Percentiles rank a stretch among this genome's conserved stretches.
Evolutionary conservation across 2,329 filamentous ascomycete genomes (phyloP).

Genomic region (Lasiodiplodia sp.): DNA sequence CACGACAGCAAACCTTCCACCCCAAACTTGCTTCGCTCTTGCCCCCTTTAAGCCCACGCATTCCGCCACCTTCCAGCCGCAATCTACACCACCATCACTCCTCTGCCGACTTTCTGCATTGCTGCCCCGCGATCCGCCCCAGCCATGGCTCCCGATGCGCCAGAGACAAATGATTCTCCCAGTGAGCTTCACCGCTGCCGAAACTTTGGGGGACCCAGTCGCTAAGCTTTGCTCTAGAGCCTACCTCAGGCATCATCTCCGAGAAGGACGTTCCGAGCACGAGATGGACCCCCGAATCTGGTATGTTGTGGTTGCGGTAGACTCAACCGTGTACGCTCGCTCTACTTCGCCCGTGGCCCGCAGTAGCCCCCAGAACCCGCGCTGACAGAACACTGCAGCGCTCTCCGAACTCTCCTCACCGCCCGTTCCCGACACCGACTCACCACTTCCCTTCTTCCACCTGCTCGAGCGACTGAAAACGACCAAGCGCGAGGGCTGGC

Average conservation of each 20-base stretch:
- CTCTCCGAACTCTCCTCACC: conserved; percentile 68
- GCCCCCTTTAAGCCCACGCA: not conserved
- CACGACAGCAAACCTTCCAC: conserved; percentile 4
- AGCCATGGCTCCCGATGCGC: conserved; percentile 40
- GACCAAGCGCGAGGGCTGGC: conserved; percentile 95
- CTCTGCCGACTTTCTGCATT: not conserved
- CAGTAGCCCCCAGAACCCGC: not conserved
- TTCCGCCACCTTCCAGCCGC: not conserved
- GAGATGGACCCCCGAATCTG: conserved; percentile 54
- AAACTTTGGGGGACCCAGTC: not conserved
- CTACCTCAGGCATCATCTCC: conserved; percentile 46
- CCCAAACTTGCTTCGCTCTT: not conserved
- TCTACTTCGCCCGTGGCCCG: conserved; percentile 10
- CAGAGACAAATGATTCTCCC: conserved; percentile 51
- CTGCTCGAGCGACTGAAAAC: conserved; percentile 93
- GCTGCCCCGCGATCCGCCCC: conserved; percentile 1
- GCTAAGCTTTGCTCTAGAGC: conserved; percentile 35
- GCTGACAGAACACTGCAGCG: conserved; percentile 53
- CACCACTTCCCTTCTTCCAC: conserved; percentile 92
- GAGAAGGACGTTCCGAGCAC: conserved; percentile 35
- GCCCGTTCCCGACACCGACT: conserved; percentile 67
- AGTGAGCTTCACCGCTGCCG: conserved; percentile 36
- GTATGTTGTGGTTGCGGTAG: conserved; percentile 46
- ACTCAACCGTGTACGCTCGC: conserved; percentile 26
- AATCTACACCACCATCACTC: not conserved